Percentiles rank a stretch among this genome's conserved stretches.
phyloP scores from a whole-genome alignment of 306 rosid genomes.

The Cucurbita moschata region DNA sequence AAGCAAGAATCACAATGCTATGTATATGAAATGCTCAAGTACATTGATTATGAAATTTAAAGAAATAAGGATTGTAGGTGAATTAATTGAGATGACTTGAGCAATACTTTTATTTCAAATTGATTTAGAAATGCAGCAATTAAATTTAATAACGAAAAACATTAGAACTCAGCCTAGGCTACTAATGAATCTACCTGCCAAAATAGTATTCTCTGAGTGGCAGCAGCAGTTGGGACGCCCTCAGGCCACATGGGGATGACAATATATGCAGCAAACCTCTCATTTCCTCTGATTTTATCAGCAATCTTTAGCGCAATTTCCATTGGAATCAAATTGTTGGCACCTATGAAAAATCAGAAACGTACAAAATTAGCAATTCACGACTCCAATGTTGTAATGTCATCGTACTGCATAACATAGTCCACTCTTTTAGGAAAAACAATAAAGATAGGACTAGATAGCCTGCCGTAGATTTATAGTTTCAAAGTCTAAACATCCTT shows the following conservation, averaged over 20 bases:
- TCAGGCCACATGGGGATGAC: slow-evolving; percentile 99
- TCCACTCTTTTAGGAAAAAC: neutral
- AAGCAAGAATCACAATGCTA: neutral
- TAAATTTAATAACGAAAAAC: neutral
- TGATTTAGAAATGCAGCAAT: neutral
- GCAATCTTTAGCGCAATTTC: slow-evolving; percentile 95
- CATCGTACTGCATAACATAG: neutral
- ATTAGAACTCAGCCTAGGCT: neutral
- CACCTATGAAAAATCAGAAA: slow-evolving; percentile 42
- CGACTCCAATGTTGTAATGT: neutral
- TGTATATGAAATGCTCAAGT: neutral
- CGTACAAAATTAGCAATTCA: slow-evolving; percentile 3
- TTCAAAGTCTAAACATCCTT: neutral
- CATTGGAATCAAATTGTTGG: slow-evolving; percentile 93
- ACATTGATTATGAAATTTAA: neutral
- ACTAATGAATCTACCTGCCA: slow-evolving; percentile 70
- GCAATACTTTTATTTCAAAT: neutral
- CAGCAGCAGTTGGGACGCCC: slow-evolving; percentile 82
- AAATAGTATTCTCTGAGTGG: slow-evolving; percentile 88
- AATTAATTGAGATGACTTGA: neutral
- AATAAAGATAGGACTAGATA: neutral
- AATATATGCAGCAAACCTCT: slow-evolving; percentile 86
- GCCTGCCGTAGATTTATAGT: neutral
- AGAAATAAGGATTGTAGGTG: neutral
- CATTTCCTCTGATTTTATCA: slow-evolving; percentile 69